These are phyloP conservation scores for Cladophialophora yegresii DNA, from an alignment of 2,329 filamentous ascomycete species.

Conservation along the genomic window DNA sequence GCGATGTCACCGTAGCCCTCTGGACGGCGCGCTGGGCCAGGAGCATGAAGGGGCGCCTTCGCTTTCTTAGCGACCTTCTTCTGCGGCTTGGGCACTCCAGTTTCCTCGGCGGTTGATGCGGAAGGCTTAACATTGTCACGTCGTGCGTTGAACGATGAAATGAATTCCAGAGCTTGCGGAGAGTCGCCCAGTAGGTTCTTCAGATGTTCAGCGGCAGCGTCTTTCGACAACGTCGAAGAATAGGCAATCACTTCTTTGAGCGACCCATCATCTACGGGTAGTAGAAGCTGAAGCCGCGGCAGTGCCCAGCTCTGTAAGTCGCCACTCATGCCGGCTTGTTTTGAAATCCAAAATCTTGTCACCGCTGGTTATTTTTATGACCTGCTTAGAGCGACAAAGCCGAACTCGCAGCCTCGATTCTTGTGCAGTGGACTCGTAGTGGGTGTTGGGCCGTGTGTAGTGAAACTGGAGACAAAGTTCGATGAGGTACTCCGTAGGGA, in stretches of 20 bases:
- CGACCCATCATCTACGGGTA: conserved; percentile 82
- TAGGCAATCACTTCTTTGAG: conserved; percentile 84
- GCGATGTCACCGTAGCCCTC: conserved; percentile 64
- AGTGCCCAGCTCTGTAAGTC: conserved; percentile 59
- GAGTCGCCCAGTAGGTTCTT: conserved; percentile 86
- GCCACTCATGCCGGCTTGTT: conserved; percentile 40
- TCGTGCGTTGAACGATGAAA: conserved; percentile 72
- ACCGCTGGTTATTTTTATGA: not conserved
- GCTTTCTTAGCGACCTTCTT: conserved; percentile 59
- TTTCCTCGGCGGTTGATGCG: not conserved
- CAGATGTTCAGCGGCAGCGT: conserved; percentile 79
- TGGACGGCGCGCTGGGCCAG: conserved; percentile 63
- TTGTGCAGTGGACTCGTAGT: not conserved
- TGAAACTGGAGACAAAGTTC: not conserved
- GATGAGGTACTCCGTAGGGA: not conserved
- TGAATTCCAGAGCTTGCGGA: conserved; percentile 71
- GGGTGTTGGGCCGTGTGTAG: not conserved
- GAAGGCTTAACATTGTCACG: conserved; percentile 42
- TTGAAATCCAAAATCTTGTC: not conserved
- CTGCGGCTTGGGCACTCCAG: conserved; percentile 35
- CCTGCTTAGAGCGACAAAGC: not conserved
- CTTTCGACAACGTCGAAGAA: conserved; percentile 71
- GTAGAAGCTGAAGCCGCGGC: conserved; percentile 72
- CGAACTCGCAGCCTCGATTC: not conserved
- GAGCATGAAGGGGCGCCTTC: conserved; percentile 61